Evolutionary conservation across 2,329 filamentous ascomycete species (phyloP), one percentile per base, ranked within the genome.

Genomic region (Tolypocladium tundrense): DNA sequence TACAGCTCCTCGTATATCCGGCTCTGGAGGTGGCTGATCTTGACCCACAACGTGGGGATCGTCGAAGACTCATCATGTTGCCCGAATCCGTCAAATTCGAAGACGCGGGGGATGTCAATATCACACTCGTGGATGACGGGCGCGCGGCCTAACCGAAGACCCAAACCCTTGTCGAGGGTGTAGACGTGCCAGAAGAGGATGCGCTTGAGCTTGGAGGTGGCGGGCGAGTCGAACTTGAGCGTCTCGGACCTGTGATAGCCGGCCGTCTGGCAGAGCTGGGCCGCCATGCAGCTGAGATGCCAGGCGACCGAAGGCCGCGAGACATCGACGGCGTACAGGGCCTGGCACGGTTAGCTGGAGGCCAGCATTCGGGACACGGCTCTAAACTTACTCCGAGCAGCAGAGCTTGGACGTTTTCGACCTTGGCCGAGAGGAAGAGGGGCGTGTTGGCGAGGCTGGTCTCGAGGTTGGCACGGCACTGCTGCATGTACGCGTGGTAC

Each of bases 271-370:
- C 83, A 86, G 56, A 88, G 73, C 55, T 81, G 77, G 14, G 80
- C 79, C 0, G 84, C 85, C 21, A 78, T 77, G 8, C 79, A 81
- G 31, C 79, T 80, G 21, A 88, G 72, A n/a, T 83, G 80, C 79
- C 84, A 86, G n/a, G 82, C 82, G 4, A 88, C 75, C 0, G 82
- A 83, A 1, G 84, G 82, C 43, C 83, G 81, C 4, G 83, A 84
- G 16, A 80, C 75, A 60, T 87, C 84, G 53, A 87, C 78, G 14
- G 84, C 79, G 63, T 86, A 83, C n/a, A 83, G 71, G 5, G 81
- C 77, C 82, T 87, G 10, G 35, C 19, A 21, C 10, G 33, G 10
- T 5, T 21, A n/a, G 48, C 33, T 6, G 33, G 27, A 31, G 27
- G 27, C 27, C 27, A 6, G 48, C 31, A 52, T 37, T 11, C 5